Evolutionary conservation across 805 yeast genomes (phyloP).

Genomic region (Zygosaccharomyces kombuchaensis): DNA sequence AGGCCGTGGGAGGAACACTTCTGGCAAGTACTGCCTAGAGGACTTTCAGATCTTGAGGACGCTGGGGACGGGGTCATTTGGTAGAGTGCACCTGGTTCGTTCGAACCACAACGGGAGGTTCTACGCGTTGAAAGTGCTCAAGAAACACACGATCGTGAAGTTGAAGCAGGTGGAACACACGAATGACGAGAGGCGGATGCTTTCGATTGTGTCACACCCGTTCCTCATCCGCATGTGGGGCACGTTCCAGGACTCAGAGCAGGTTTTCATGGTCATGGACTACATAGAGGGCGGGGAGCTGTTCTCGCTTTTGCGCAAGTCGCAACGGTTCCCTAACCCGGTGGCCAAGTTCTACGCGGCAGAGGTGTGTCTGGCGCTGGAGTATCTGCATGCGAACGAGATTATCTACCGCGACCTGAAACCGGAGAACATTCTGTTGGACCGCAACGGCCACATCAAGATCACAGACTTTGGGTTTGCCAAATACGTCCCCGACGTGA

Average conservation of each 20-base stretch:
- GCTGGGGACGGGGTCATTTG: slow-evolving; percentile 93
- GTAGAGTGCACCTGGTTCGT: slow-evolving; percentile 85
- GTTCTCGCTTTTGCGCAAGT: slow-evolving; percentile 76
- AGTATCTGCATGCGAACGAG: slow-evolving; percentile 78
- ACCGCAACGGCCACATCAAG: slow-evolving; percentile 85
- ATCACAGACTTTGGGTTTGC: slow-evolving; percentile 95
- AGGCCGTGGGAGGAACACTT: slow-evolving; percentile 21
- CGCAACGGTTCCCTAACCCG: slow-evolving; percentile 90
- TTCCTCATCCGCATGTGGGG: slow-evolving; percentile 95
- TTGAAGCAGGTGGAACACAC: slow-evolving; percentile 96
- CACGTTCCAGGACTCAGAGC: slow-evolving; percentile 82
- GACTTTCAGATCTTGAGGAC: slow-evolving; percentile 87
- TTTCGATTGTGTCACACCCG: slow-evolving; percentile 83
- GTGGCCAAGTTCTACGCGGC: slow-evolving; percentile 97
- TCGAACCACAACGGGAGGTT: slow-evolving; percentile 86
- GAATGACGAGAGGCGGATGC: slow-evolving; percentile 88
- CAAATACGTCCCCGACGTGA: slow-evolving; percentile 84
- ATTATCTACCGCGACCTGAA: slow-evolving; percentile 89
- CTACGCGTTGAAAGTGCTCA: slow-evolving; percentile 88
- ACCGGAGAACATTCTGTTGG: slow-evolving; percentile 87
- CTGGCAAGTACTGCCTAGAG: slow-evolving; percentile 71
- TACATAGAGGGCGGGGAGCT: slow-evolving; percentile 95
- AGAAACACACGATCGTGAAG: slow-evolving; percentile 80
- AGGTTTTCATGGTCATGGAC: slow-evolving; percentile 93
- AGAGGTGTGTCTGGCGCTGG: slow-evolving; percentile 79